Evolutionary conservation across 805 yeast genomes (phyloP).

Genomic region (Pichia insulana): DNA sequence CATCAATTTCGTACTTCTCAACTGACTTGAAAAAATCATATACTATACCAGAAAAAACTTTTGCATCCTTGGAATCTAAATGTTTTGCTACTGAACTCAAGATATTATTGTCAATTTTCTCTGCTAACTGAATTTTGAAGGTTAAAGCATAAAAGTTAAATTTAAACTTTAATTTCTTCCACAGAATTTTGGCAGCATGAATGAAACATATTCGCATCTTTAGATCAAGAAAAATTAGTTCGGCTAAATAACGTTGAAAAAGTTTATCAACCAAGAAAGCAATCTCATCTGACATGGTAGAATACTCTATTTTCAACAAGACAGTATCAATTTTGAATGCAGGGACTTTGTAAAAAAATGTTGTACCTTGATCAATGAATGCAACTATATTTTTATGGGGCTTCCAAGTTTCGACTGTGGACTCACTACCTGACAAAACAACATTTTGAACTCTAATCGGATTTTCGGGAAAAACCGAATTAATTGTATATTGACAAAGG

Average conservation of each 20-base stretch:
- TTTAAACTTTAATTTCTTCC: slow-evolving; percentile 18
- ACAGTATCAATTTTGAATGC: slow-evolving; percentile 29
- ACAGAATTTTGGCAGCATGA: slow-evolving; percentile 14
- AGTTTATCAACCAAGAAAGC: slow-evolving; percentile 16
- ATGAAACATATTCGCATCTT: slow-evolving; percentile 15
- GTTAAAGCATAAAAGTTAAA: slow-evolving; percentile 24
- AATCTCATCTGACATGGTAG: slow-evolving; percentile 41
- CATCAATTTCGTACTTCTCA: not conserved
- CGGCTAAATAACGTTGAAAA: slow-evolving; percentile 7
- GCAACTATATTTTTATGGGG: slow-evolving; percentile 37
- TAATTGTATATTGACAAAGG: slow-evolving; percentile 61
- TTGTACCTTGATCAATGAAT: slow-evolving; percentile 62
- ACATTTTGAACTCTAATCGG: slow-evolving; percentile 50
- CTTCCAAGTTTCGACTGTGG: slow-evolving; percentile 22
- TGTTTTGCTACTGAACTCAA: slow-evolving; percentile 7
- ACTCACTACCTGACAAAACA: slow-evolving; percentile 17
- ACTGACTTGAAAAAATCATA: slow-evolving; percentile 9
- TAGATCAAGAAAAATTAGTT: not conserved
- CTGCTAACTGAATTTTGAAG: slow-evolving; percentile 12
- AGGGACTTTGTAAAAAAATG: slow-evolving; percentile 48
- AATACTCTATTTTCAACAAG: slow-evolving; percentile 36
- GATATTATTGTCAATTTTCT: slow-evolving; percentile 9
- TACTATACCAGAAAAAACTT: slow-evolving; percentile 9
- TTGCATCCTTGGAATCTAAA: slow-evolving; percentile 13
- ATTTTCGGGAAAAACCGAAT: slow-evolving; percentile 39